Conservation (phyloP, 352 stramenopile genomes). For the Halophytophthora polymorphica region DNA sequence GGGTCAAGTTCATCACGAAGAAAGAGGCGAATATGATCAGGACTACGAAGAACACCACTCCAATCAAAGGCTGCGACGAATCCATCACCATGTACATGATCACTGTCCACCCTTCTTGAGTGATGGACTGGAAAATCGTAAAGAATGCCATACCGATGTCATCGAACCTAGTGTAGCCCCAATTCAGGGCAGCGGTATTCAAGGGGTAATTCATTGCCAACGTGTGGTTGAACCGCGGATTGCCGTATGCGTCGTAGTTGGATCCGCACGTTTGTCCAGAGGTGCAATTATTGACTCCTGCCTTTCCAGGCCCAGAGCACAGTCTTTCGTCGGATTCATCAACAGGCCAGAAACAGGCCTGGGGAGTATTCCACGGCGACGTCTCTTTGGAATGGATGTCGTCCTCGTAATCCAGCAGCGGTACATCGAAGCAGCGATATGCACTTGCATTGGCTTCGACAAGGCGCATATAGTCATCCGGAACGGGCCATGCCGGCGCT, state of each 20-base stretch:
- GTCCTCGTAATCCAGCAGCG: slow-evolving; percentile 56
- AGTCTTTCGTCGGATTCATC: slow-evolving; percentile 71
- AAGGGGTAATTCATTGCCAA: slow-evolving; percentile 49
- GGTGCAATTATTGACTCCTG: slow-evolving; percentile 54
- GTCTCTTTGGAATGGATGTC: slow-evolving; percentile 56
- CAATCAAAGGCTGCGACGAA: slow-evolving; percentile 52
- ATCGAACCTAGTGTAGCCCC: slow-evolving; percentile 93
- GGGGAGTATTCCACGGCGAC: slow-evolving; percentile 56
- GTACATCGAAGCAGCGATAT: slow-evolving; percentile 38
- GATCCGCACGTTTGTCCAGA: slow-evolving; percentile 46
- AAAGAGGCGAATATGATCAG: slow-evolving; percentile 91
- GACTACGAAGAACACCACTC: slow-evolving; percentile 82
- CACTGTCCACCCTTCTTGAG: slow-evolving; percentile 90
- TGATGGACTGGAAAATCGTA: slow-evolving; percentile 93
- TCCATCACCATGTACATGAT: slow-evolving; percentile 91
- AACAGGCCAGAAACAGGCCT: slow-evolving; percentile 92
- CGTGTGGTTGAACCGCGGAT: slow-evolving; percentile 48
- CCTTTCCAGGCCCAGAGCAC: slow-evolving; percentile 45
- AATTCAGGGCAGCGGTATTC: slow-evolving; percentile 72
- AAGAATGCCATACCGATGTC: slow-evolving; percentile 88
- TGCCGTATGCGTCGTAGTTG: slow-evolving; percentile 70
- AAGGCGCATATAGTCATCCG: slow-evolving; percentile 38
- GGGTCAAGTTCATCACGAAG: slow-evolving; percentile 92
- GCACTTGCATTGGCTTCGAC: slow-evolving; percentile 32
- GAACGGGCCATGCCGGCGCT: slow-evolving; percentile 46